phyloP scores from a whole-genome alignment of 2,329 filamentous ascomycete genomes.

The Botrytis fragariae region DNA sequence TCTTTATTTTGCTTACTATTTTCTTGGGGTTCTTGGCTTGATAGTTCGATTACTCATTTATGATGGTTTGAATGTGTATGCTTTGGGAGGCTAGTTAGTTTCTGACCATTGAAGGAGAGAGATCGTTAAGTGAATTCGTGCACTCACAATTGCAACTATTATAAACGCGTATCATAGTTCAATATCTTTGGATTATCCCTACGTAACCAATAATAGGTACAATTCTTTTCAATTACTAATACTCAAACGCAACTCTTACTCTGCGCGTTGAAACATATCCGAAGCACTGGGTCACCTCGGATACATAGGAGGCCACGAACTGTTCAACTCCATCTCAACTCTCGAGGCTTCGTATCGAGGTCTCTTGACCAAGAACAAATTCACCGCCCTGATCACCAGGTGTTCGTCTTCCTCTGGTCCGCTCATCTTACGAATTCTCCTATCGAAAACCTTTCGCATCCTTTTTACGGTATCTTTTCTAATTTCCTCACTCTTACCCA shows the following conservation, averaged over 20 bases:
- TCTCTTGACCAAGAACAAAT: not conserved
- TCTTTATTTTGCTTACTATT: not conserved
- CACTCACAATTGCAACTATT: not conserved
- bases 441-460: not conserved
- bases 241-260: not conserved
- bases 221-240: not conserved
- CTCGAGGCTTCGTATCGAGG: not conserved
- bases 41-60: not conserved
- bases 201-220: no score
- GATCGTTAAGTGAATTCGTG: not conserved
- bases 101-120: not conserved
- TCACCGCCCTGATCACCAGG: not conserved
- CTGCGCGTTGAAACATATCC: not conserved
- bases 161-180: not conserved
- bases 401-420: not conserved
- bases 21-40: not conserved
- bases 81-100: not conserved
- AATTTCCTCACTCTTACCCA: not conserved
- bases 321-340: not conserved
- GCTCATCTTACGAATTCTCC: not conserved
- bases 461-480: not conserved
- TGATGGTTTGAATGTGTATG: not conserved
- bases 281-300: not conserved
- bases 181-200: no score
- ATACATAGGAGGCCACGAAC: rapidly evolving